These are phyloP conservation scores for Epichloe sylvatica DNA, from an alignment of 2,329 filamentous ascomycete species.

Conservation along the genomic window DNA sequence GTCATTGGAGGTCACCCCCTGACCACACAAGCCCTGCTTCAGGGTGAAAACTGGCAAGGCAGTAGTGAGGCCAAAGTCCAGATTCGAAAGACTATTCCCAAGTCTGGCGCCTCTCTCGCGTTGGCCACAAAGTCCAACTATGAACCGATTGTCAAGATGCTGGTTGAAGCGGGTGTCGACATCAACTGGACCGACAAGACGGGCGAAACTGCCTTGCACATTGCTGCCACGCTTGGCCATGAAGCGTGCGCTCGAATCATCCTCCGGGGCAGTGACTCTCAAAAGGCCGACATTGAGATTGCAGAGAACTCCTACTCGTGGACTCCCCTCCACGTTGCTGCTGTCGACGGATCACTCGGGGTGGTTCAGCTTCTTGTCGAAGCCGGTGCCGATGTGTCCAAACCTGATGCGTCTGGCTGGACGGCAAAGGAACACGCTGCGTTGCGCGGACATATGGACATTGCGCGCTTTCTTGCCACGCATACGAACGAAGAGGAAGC, in stretches of 20 bases:
- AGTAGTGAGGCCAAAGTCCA: conserved; percentile 46
- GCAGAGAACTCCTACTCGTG: conserved; percentile 76
- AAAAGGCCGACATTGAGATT: conserved; percentile 64
- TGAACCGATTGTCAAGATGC: conserved; percentile 65
- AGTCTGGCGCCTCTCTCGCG: conserved; percentile 76
- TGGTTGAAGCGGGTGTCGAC: conserved; percentile 81
- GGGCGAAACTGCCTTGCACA: conserved; percentile 81
- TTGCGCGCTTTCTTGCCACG: conserved; percentile 55
- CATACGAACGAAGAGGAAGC: conserved; percentile 25
- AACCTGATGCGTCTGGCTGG: conserved; percentile 79
- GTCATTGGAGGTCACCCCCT: conserved; percentile 87
- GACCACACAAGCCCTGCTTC: conserved; percentile 68
- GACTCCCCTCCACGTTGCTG: conserved; percentile 88
- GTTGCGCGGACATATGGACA: conserved; percentile 71
- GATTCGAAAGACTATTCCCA: conserved; percentile 56
- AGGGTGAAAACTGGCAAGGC: conserved; percentile 65
- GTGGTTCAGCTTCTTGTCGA: conserved; percentile 66
- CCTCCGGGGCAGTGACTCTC: conserved; percentile 52
- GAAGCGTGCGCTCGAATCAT: conserved; percentile 66
- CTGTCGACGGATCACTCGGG: conserved; percentile 69
- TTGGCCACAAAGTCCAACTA: conserved; percentile 84
- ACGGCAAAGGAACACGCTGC: conserved; percentile 87
- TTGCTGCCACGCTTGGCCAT: conserved; percentile 82
- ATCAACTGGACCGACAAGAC: conserved; percentile 86
- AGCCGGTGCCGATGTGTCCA: conserved; percentile 62